Evolutionary conservation across 208 protist species (phyloP), one percentile per base, ranked within the genome.

Genomic region (Crithidia acanthocephali): DNA sequence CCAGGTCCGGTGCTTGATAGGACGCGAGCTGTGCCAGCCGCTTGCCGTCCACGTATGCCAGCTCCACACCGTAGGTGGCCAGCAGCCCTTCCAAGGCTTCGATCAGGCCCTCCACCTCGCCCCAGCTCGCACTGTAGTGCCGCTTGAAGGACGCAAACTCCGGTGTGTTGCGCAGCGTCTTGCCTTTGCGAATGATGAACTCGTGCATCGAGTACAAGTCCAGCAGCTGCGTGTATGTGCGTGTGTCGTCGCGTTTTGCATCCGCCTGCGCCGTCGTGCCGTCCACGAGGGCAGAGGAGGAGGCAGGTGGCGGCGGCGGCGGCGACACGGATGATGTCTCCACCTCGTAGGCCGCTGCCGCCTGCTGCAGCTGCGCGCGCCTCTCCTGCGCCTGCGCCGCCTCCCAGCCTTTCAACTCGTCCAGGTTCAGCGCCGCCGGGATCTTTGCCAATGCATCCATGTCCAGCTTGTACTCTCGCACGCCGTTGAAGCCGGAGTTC

Each of bases 131-230:
- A 15, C 53, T 56, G 72, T 94, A 96, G 63, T 90, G 80, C 58
- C 94, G 79, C 70, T 97, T 92, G 64, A 95, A 98, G 18, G 92
- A 97, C 22, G 86, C 85, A 76, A 97, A 98, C 80, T 98, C 92
- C 4, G 94, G 94, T 30, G 94, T 98, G 56, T 81, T 95, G 51
- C 87, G 83, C 18, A 98, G 83, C 15, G 91, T 85, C 37, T 79
- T 83, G 27, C 94, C 94, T 67, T 96, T 96, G 30, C 94, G 89
- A 63, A 98, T 95, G 65, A 97, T 95, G 55, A 98, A 97, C 81
- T 98, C 92, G 77, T 98, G 92, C 90, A 98, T 95, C n/a, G 92
- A 97, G 73, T 98, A 98, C 32, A 95, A 68, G 66, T 98, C 94
- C 7, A 98, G 85, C 42, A 98, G 85, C 69, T 98, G 90, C 18